Percentiles rank a stretch among this genome's conserved stretches.
These are phyloP conservation scores for Saccharata proteae DNA, from an alignment of 2,329 filamentous ascomycete genomes.

Conservation along the genomic window DNA sequence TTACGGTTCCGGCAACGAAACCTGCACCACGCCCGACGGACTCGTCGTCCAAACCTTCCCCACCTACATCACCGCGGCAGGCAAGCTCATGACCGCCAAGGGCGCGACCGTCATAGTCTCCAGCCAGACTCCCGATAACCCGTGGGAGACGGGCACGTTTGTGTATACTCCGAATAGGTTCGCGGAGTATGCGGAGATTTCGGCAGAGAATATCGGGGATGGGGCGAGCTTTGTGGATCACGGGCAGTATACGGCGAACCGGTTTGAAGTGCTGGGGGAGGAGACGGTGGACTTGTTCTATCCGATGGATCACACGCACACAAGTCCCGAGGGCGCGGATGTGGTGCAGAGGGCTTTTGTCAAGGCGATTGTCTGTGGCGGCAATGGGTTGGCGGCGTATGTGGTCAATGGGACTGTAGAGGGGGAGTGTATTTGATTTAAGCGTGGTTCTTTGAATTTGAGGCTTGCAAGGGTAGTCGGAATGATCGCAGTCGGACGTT, in stretches of 20 bases:
- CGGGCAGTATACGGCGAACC: conserved; percentile 40
- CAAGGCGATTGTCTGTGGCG: conserved; percentile 42
- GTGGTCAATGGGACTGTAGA: too few species aligned
- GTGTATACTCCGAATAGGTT: conserved; percentile 37
- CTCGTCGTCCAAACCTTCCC: conserved; percentile 45
- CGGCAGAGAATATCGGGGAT: conserved; percentile 2
- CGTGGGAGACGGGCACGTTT: conserved; percentile 43
- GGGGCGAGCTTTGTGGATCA: conserved; percentile 40
- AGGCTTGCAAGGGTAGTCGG: conserved; percentile 4
- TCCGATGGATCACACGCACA: conserved; percentile 53
- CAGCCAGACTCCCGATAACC: conserved; percentile 47
- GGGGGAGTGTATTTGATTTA: not conserved
- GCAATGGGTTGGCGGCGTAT: conserved; percentile 16
- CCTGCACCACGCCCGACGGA: conserved; percentile 38
- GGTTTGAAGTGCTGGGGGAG: conserved; percentile 12
- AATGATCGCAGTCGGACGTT: too few species aligned
- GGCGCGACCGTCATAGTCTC: conserved; percentile 46
- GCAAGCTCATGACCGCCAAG: conserved; percentile 38
- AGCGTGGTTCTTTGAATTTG: conserved; percentile 4
- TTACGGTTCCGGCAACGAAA: conserved; percentile 37
- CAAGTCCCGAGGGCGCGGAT: conserved; percentile 42
- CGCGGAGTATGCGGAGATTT: conserved; percentile 21
- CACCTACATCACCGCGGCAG: conserved; percentile 44
- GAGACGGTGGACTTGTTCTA: conserved; percentile 28
- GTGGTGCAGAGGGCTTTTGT: conserved; percentile 46